Evolutionary conservation across 805 yeast genomes (phyloP), one percentile per base, ranked within the genome.

Genomic region (Kodamaea hsintzibuensis): DNA sequence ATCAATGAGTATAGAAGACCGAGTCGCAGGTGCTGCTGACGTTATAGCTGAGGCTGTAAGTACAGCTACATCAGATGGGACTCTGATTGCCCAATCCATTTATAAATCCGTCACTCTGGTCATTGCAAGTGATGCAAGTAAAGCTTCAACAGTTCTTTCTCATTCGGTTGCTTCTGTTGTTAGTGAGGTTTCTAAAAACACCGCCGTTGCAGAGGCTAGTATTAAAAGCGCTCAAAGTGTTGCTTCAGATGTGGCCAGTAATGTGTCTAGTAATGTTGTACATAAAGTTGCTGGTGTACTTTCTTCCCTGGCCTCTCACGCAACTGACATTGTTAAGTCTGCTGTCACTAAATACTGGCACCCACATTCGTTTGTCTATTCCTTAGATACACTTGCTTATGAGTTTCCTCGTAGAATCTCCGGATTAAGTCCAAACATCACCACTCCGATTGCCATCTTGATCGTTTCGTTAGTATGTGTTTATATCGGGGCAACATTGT

Each of bases 401-500:
- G 18, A 19, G 14, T 9, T 45, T 12, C 48, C 48, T 8, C 25
- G 35, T 7, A 45, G 33, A 19, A 13, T 45, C 12, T 45, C 35
- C 13, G 39, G 7, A 14, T 25, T 37, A 9, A 27, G 44, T 40
- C 44, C 44, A 17, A 19, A 16, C 25, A 7, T 16, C 22, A 40
- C 44, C 8, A 40, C 48, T 19, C 30, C 38, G n/a, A 38, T 45
- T 27, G 35, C 48, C 27, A 30, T 50, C 9, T 17, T 51, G 17
- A 17, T 35, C 14, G 17, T 51, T n/a, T 39, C 54, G 3, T 6
- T 45, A 27, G 19, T 40, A 8, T 47, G 47, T 14, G 49, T 51
- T 13, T 51, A 51, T 30, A 7, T 63, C 16, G 70, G 65, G 8
- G 52, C 67, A 17, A 60, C 49, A 42, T 49, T 65, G 8, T 56